These are phyloP conservation scores for Candida pseudofarinosa DNA, from an alignment of 805 yeast species.

Conservation along the genomic window DNA sequence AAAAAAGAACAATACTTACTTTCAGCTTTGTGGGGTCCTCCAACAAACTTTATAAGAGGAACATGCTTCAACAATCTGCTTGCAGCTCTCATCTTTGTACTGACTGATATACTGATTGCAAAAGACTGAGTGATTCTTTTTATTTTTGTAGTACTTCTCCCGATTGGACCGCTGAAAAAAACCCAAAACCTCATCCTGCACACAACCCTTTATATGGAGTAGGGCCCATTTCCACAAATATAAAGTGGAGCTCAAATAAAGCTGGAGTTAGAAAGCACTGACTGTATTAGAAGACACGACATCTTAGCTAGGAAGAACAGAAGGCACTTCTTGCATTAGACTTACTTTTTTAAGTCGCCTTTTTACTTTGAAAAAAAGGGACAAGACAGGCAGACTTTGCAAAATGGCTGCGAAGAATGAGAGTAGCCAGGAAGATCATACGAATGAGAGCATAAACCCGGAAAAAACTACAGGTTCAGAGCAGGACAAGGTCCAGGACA, in stretches of 20 bases:
- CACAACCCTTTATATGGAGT: background rate
- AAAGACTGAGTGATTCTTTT: background rate
- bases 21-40: slow-evolving; percentile 63
- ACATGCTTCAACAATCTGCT: slow-evolving; percentile 38
- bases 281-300: no score
- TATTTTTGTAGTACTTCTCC: background rate
- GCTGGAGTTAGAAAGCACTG: background rate
- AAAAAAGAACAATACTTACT: slow-evolving; percentile 32
- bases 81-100: slow-evolving; percentile 28
- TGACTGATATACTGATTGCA: background rate
- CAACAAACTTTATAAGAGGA: slow-evolving; percentile 83
- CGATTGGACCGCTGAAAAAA: background rate
- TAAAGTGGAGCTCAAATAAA: background rate
- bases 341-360: no score
- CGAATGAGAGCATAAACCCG: background rate
- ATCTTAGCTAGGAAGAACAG: no score
- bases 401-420: background rate
- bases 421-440: background rate
- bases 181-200: background rate
- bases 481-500: background rate
- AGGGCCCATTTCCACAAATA: background rate
- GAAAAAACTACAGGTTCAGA: background rate
- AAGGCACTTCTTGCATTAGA: no score
- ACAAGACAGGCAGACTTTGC: background rate
- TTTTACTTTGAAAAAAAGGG: no score